Evolutionary conservation across 2,329 filamentous ascomycete genomes (phyloP), one percentile per base, ranked within the genome.

Genomic region (Madurella fahalii): DNA sequence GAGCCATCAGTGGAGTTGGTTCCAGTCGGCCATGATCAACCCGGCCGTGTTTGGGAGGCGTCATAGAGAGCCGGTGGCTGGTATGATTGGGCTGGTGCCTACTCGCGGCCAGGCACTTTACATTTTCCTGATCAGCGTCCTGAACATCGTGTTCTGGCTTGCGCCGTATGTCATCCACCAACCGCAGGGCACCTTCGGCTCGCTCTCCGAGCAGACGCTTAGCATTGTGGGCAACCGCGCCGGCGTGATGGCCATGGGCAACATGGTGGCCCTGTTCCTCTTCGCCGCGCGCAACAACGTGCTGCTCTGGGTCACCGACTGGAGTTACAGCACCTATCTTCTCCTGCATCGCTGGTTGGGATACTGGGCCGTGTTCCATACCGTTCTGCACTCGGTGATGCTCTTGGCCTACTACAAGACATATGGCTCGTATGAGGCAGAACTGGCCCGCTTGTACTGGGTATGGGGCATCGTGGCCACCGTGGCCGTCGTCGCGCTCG

Each of bases 391-490:
- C 56, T 71, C 69, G 2, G 42, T 67, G 5, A 62, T 72, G 55
- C 63, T 71, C 1, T 52, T 67, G 37, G 60, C 39, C 4, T 64
- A 69, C 59, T 69, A 68, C 53, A 37, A 58, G 16, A 20, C 53
- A 0, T 60, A 60, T 15, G 63, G 63, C 11, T 50, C 60, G 39
- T 58, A 58, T 15, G 16, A 30, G 20, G 47, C 57, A 5, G 67
- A 71, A 41, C 16, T 65, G 1, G 49, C 52, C 1, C 54, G 61
- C 7, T 52, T 56, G 11, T 78, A 75, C 54, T 78, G 74, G 74
- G 62, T 66, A n/a, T 77, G 71, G 70, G 76, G 75, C 0, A 69
- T 72, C 40, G 65, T 74, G 2, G 74, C 63, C 1, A 76, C 73
- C 0, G 51, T 74, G 0, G 66, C 66, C 1, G 63, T 58, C 2